Evolutionary conservation across 2,329 filamentous ascomycete genomes (phyloP), one percentile per base, ranked within the genome.

Genomic region (Fusarium heterosporum): DNA sequence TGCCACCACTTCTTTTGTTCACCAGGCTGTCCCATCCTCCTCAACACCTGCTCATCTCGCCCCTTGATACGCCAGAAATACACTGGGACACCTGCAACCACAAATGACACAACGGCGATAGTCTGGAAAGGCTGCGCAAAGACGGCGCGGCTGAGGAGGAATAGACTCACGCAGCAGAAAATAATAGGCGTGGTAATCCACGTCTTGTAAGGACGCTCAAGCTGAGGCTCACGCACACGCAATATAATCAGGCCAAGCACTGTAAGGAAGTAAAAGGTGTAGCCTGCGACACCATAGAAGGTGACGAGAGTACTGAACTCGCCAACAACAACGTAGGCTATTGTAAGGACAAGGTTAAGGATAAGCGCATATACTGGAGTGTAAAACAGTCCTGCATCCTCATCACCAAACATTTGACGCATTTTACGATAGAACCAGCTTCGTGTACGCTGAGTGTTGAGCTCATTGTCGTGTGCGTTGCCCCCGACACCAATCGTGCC

Each of bases 111-210:
- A 9, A 99, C 96, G 22, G 95, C 87, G 25, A 97, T 76, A 0
- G 95, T 97, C 83, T 99, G 94, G 50, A 97, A 72, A 6, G 96
- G 96, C 79, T 97, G 90, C 30, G 93, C 91, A 75, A 99, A 96
- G 14, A 98, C 89, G 5, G 94, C 93, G 49, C 96, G 85, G 74
- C 89, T 94, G 40, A 99, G 86, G 68, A 99, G 79, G 76, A 99
- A 99, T 68, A 99, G 78, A 76, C 93, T 97, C 38, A 99, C 96
- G 75, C 96, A 99, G 85, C 96, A 99, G 77, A 99, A 99, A 56
- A 97, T 95, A 68, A 99, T 95, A 12, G 96, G 96, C 4, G 96
- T 99, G 1, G 90, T 91, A 74, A 99, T 97, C 96, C 95, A 99
- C 4, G 94, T 97, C 77, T 89, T 90, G 79, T 99, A 99, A 1